Evolutionary conservation across 257 asterid genomes (phyloP), one percentile per base, ranked within the genome.

Genomic region (Parsonsia alboflavescens): DNA sequence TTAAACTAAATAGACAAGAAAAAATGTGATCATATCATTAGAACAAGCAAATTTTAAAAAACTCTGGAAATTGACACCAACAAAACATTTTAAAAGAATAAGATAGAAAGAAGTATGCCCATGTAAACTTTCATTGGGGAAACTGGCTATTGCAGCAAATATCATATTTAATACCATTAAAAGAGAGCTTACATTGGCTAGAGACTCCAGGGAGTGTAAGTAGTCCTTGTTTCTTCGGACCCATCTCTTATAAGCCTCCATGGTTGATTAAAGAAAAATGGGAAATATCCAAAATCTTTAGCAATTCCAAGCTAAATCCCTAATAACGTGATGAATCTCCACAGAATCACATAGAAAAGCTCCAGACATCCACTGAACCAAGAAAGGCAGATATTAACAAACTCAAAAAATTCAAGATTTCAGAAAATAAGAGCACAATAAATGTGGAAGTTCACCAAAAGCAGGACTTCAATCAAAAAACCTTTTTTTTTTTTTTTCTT

Each of bases 161-260:
- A 6, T 42, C 11, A 8, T 69, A 17, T 11, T 46, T 46, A 17
- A 17, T 49, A 9, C 24, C 49, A 72, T 70, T 22, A 30, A 45
- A 28, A 80, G 77, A 69, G 66, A 75, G 81, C 97, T 84, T 89
- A 93, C 98, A 82, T 87, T 94, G 78, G 96, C 93, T 70, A 94
- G 79, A 72, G 97, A 89, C 78, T 93, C 96, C 76, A 94, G 78
- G n/a, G 97, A 91, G 74, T 89, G 94, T 42, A 92, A 89, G 63
- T 89, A 92, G 44, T 92, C 97, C 68, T 75, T 84, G 71, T 94
- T 94, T 84, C 89, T 89, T 74, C 96, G 80, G 45, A 94, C 93
- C 96, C 96, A 94, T 84, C 90, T 86, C 93, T 85, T 92, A 85
- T 94, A 94, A 84, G 90, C 89, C 84, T 94, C 98, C 97, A 94